phyloP scores from a whole-genome alignment of 2,329 filamentous ascomycete genomes.

The Ceratocystis colombiana region DNA sequence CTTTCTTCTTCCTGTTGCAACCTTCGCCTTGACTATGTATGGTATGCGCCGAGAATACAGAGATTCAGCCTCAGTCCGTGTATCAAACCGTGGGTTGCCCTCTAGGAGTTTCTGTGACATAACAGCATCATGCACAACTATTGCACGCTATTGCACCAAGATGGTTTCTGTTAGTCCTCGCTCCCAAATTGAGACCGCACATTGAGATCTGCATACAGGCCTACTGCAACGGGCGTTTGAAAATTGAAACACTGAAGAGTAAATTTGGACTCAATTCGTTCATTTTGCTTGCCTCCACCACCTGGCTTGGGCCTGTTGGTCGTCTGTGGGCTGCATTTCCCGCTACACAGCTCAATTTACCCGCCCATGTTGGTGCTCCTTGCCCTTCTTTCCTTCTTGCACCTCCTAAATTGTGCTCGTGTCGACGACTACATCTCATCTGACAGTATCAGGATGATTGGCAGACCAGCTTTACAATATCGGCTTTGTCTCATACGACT shows the following conservation, averaged over 20 bases:
- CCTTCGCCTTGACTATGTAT: neutral
- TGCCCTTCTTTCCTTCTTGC: neutral
- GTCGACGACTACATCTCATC: neutral
- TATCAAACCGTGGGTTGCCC: neutral
- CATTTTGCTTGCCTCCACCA: neutral
- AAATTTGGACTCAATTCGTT: neutral
- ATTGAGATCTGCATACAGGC: conserved; percentile 3
- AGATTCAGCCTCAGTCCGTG: neutral
- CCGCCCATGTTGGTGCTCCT: neutral
- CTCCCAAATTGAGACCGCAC: neutral
- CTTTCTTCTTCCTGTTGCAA: neutral
- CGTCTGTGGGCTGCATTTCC: too few relatives aligned
- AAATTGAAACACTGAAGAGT: neutral
- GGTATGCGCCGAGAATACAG: neutral
- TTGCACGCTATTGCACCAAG: neutral
- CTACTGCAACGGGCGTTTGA: conserved; percentile 7
- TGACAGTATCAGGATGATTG: neutral
- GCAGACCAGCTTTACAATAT: neutral
- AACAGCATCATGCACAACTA: neutral
- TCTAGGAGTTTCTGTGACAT: neutral
- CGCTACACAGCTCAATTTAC: neutral
- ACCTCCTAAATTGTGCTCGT: neutral
- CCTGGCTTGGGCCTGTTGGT: neutral
- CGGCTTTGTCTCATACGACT: neutral
- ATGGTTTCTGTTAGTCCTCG: neutral